Percentiles rank a stretch among this genome's conserved stretches.
phyloP scores from a whole-genome alignment of 768 basidiomycete species.

The Pleurotus platypus region DNA sequence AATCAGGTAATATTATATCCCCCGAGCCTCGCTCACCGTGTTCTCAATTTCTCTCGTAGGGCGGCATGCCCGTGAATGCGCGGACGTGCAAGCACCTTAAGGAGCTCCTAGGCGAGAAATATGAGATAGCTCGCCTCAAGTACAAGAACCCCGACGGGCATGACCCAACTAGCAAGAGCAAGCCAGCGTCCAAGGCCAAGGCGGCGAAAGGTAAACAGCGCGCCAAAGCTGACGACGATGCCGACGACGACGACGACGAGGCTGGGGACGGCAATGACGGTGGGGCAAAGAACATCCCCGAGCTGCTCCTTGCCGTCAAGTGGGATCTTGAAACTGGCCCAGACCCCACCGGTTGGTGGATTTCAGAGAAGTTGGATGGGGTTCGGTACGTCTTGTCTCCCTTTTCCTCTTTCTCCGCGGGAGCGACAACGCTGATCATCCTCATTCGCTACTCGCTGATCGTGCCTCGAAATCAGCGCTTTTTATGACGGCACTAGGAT shows the following conservation, averaged over 20 bases:
- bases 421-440: no score
- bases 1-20: constrained; percentile 24
- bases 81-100: constrained; percentile 38
- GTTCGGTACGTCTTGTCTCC: constrained; percentile 38
- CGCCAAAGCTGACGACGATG: constrained; percentile 21
- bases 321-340: constrained; percentile 52
- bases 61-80: constrained; percentile 30
- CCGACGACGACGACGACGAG: constrained; percentile 21
- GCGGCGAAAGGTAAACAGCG: constrained; percentile 15
- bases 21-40: not conserved
- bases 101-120: constrained; percentile 30
- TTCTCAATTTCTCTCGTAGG: constrained; percentile 10
- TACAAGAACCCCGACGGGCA: constrained; percentile 32
- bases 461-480: constrained; percentile 27
- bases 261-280: constrained; percentile 30
- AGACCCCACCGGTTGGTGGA: constrained; percentile 60
- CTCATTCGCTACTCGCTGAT: not conserved
- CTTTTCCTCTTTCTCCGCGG: not conserved
- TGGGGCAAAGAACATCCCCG: constrained; percentile 34
- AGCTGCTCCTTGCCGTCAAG: constrained; percentile 50
- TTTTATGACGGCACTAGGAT: constrained; percentile 52
- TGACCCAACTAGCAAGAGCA: constrained; percentile 9
- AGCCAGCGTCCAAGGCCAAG: constrained; percentile 14
- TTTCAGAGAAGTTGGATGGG: constrained; percentile 61
- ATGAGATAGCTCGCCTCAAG: constrained; percentile 32